A percentile compares a stretch with the other conserved stretches of the same genome.
Conservation (phyloP, 352 stramenopile species). For the Phytophthora chlamydospora region DNA sequence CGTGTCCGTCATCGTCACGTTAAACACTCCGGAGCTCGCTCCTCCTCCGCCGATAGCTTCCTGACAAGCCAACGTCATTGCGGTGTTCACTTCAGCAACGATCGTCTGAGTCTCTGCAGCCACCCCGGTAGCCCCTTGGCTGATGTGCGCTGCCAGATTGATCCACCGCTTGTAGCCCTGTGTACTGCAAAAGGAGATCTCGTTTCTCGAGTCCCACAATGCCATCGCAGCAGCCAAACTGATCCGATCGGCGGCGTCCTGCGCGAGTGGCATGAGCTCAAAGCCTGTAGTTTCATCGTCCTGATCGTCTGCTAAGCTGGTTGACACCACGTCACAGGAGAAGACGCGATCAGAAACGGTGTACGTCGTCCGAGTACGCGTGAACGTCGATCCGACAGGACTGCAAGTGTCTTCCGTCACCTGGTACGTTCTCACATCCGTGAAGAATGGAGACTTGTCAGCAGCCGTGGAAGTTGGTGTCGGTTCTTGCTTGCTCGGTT, state of each 20-base stretch:
- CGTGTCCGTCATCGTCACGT: slow-evolving; percentile 35
- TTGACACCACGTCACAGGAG: slow-evolving; percentile 55
- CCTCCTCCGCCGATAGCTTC: slow-evolving; percentile 33
- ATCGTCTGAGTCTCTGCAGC: slow-evolving; percentile 19
- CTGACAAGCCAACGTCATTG: slow-evolving; percentile 29
- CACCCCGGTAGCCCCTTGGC: not conserved
- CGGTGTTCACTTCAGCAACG: slow-evolving; percentile 43
- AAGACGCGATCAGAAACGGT: slow-evolving; percentile 37
- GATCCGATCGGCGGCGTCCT: slow-evolving; percentile 24
- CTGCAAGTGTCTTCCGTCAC: slow-evolving; percentile 45
- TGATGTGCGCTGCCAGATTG: slow-evolving; percentile 12
- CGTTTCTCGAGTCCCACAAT: slow-evolving; percentile 50
- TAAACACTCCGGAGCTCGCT: slow-evolving; percentile 57
- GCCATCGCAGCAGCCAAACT: slow-evolving; percentile 43
- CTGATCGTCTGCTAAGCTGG: slow-evolving; percentile 50
- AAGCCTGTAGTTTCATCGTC: slow-evolving; percentile 51
- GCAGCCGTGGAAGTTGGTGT: slow-evolving; percentile 22
- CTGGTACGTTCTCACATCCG: slow-evolving; percentile 38
- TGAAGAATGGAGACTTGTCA: slow-evolving; percentile 49
- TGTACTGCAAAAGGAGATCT: slow-evolving; percentile 52
- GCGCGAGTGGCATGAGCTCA: slow-evolving; percentile 42
- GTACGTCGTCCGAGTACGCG: slow-evolving; percentile 37
- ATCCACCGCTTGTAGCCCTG: slow-evolving; percentile 63
- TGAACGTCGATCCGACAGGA: slow-evolving; percentile 32
- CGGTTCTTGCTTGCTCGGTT: slow-evolving; percentile 39